These are phyloP conservation scores for Lablab purpureus DNA, from an alignment of 306 rosid species.

Conservation along the genomic window DNA sequence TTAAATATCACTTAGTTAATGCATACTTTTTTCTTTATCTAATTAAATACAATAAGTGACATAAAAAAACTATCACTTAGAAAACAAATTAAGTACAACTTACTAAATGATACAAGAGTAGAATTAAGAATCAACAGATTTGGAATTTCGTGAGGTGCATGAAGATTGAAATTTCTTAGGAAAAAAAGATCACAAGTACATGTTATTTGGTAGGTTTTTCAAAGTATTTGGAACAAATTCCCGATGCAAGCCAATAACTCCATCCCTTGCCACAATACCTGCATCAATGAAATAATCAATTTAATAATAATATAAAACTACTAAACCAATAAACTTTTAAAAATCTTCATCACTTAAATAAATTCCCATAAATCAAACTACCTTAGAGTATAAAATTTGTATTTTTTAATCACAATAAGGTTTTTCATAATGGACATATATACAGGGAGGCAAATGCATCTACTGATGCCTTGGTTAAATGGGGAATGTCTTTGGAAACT, in stretches of 20 bases:
- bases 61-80: no score
- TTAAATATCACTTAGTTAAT: no score
- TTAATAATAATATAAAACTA: conserved; percentile 12
- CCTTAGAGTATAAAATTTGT: background rate
- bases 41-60: no score
- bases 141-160: conserved; percentile 19
- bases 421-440: no score
- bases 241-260: conserved; percentile 80
- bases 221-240: conserved; percentile 90
- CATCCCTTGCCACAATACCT: conserved; percentile 85
- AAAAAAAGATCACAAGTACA: conserved; percentile 54
- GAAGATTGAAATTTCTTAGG: background rate
- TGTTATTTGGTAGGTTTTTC: conserved; percentile 88
- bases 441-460: no score
- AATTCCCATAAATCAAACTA: no score
- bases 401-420: no score
- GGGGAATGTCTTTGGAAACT: no score
- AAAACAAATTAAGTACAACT: no score
- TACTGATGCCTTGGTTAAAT: no score
- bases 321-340: conserved; percentile 12
- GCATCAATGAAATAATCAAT: conserved; percentile 38
- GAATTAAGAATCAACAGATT: conserved; percentile 5
- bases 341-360: background rate
- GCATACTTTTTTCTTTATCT: no score
- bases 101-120: background rate